Evolutionary conservation across 768 basidiomycete genomes (phyloP).

Genomic region (Lanmaoa pseudosensibilis): DNA sequence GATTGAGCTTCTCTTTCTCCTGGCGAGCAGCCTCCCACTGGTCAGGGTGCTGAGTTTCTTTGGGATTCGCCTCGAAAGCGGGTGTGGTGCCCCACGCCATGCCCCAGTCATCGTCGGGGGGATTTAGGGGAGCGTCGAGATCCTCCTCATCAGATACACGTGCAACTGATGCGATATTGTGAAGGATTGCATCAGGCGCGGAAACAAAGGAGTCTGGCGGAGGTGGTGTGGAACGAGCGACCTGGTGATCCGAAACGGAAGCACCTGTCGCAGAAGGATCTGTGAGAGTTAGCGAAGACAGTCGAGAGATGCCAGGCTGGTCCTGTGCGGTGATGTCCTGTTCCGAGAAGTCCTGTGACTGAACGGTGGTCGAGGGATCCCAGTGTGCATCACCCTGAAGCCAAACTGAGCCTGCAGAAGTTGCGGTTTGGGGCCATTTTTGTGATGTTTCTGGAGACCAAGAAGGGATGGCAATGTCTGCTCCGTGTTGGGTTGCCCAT

Average conservation of each 20-base stretch:
- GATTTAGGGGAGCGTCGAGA: not conserved
- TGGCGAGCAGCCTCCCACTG: slow-evolving; percentile 68
- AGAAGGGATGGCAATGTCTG: not conserved
- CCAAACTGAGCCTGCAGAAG: slow-evolving; percentile 43
- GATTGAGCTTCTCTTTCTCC: slow-evolving; percentile 59
- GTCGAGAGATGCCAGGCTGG: not conserved
- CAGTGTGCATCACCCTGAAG: not conserved
- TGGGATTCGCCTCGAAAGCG: slow-evolving; percentile 20
- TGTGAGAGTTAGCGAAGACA: not conserved
- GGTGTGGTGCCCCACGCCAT: slow-evolving; percentile 38
- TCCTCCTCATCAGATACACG: not conserved
- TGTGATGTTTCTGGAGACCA: not conserved
- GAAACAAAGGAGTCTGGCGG: not conserved
- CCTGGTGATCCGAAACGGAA: not conserved
- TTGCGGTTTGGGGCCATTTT: slow-evolving; percentile 7
- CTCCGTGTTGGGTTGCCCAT: slow-evolving; percentile 43
- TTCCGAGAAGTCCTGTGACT: slow-evolving; percentile 1
- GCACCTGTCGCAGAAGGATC: not conserved
- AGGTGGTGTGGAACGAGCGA: not conserved
- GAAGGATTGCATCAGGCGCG: slow-evolving; percentile 26
- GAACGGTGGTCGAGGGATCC: not conserved
- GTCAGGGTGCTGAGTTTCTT: slow-evolving; percentile 38
- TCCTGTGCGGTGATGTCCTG: not conserved
- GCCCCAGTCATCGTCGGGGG: slow-evolving; percentile 37
- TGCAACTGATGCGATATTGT: slow-evolving; percentile 42